These are phyloP conservation scores for Omphalotus olearius DNA, from an alignment of 1,284 basidiomycete genomes.

Conservation along the genomic window DNA sequence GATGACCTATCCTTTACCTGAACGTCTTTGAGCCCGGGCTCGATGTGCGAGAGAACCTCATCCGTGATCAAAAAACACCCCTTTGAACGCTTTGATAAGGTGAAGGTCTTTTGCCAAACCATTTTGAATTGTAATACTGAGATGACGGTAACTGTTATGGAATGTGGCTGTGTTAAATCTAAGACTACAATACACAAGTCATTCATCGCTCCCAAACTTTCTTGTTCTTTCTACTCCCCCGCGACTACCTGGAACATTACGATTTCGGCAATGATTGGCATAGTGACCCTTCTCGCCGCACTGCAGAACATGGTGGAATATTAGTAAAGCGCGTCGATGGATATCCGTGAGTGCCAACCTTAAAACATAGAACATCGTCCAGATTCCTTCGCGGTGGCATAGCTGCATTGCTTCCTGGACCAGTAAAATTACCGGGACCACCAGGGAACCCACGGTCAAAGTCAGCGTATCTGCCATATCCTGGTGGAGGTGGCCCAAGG, in stretches of 20 bases:
- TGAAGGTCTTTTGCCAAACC: constrained; percentile 93
- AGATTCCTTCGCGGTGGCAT: constrained; percentile 64
- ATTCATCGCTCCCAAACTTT: constrained; percentile 30
- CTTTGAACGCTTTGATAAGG: constrained; percentile 52
- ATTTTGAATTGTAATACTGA: constrained; percentile 34
- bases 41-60: constrained; percentile 69
- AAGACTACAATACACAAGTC: neutral
- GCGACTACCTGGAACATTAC: constrained; percentile 54
- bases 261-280: constrained; percentile 89
- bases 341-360: constrained; percentile 40
- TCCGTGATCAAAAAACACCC: constrained; percentile 88
- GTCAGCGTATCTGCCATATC: constrained; percentile 82
- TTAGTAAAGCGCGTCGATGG: too few relatives aligned
- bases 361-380: constrained; percentile 88
- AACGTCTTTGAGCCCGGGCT: constrained; percentile 68
- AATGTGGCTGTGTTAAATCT: neutral
- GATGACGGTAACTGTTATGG: neutral
- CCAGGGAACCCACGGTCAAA: constrained; percentile 59
- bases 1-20: constrained; percentile 39
- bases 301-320: constrained; percentile 30
- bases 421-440: constrained; percentile 24
- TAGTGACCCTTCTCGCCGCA: constrained; percentile 92
- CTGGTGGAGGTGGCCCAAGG: constrained; percentile 87
- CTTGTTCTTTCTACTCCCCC: constrained; percentile 58
- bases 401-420: constrained; percentile 27